Percentiles rank a stretch among this genome's conserved stretches.
Evolutionary conservation across 225 moss, liverwort and hornwort species (phyloP).

Genomic region (Polytrichum commune): DNA sequence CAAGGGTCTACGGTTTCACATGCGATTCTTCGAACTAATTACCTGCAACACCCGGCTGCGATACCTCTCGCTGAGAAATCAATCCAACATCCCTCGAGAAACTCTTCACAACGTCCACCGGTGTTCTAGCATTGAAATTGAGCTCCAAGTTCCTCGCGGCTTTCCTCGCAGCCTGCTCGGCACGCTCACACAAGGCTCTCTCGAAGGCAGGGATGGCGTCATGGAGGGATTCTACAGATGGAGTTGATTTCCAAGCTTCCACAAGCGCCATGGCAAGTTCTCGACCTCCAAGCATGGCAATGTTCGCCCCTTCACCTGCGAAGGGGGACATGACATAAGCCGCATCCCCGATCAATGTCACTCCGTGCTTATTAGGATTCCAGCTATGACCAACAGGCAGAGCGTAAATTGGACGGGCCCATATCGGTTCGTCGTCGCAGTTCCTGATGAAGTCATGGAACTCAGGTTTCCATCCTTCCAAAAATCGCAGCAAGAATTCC

Average conservation of each 20-base stretch:
- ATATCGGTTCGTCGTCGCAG: constrained; percentile 4
- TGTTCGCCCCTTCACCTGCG: constrained; percentile 3
- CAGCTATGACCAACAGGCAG: constrained; percentile 3
- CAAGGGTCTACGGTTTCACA: no score
- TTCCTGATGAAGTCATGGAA: constrained; percentile 1
- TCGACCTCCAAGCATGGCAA: background rate
- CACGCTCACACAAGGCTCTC: background rate
- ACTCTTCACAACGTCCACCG: background rate
- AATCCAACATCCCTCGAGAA: background rate
- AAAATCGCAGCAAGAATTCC: background rate
- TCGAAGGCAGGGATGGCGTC: background rate
- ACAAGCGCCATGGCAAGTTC: constrained; percentile 5
- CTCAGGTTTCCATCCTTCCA: constrained; percentile 3
- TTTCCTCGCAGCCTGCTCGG: background rate
- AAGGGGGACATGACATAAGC: constrained; percentile 4
- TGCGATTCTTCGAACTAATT: background rate
- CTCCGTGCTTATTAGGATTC: background rate
- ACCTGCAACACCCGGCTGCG: background rate
- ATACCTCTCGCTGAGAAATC: background rate
- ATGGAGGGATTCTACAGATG: background rate
- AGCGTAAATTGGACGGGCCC: constrained; percentile 3
- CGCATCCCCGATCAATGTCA: background rate
- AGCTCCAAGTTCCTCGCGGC: background rate
- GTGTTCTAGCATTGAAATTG: background rate
- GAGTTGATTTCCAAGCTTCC: background rate